Percentiles rank a stretch among this genome's conserved stretches.
Conservation (phyloP, 1,139 yeast genomes). For the Debaryomycetaceae sp. region DNA sequence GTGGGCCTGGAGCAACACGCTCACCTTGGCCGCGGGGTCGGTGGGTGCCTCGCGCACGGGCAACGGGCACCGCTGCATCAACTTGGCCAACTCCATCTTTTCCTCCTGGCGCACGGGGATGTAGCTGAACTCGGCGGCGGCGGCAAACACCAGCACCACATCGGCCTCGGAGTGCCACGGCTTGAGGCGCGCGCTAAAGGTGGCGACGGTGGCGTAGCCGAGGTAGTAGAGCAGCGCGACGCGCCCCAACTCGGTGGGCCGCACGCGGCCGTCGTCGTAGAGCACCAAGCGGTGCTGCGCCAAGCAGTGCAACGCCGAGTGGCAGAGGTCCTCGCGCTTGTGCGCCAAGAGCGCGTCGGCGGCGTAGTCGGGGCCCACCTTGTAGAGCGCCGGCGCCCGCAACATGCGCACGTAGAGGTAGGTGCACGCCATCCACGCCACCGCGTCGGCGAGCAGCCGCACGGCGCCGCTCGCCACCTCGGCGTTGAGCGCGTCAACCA, state of each 20-base stretch:
- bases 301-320: conserved; percentile 67
- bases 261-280: conserved; percentile 52
- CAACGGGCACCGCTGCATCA: conserved; percentile 75
- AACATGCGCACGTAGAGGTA: conserved; percentile 81
- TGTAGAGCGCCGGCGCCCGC: conserved; percentile 67
- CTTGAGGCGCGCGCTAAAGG: conserved; percentile 57
- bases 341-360: conserved; percentile 44
- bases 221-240: conserved; percentile 89
- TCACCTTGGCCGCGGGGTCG: conserved; percentile 77
- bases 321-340: conserved; percentile 65
- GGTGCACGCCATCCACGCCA: conserved; percentile 75
- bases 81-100: conserved; percentile 64
- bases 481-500: conserved; percentile 80
- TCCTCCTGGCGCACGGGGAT: conserved; percentile 89
- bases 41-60: conserved; percentile 73
- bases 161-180: conserved; percentile 72
- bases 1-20: conserved; percentile 76
- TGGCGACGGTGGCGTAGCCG: conserved; percentile 62
- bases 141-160: conserved; percentile 68
- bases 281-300: conserved; percentile 50
- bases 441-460: conserved; percentile 57
- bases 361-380: conserved; percentile 64
- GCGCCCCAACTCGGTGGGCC: conserved; percentile 72
- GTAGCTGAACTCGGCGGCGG: conserved; percentile 80
- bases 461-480: conserved; percentile 78